phyloP scores from a whole-genome alignment of 164 flowering plant species.

The Umbellularia californica region DNA sequence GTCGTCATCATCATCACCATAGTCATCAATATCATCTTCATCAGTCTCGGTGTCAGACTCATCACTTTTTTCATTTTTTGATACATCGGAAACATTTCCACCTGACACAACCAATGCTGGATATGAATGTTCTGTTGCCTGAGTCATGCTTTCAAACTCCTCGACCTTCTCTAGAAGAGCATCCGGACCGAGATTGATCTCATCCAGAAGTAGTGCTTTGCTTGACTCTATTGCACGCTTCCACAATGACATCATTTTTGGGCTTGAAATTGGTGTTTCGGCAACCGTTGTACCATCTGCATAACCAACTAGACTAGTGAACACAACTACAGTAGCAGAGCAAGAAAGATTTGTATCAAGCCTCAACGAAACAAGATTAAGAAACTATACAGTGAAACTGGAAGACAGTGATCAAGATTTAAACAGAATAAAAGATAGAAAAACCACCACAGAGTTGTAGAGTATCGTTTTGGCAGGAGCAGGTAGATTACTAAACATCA shows the following conservation, averaged over 20 bases:
- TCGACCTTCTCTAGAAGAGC: constrained; percentile 73
- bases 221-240: constrained; percentile 67
- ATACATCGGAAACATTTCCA: constrained; percentile 14
- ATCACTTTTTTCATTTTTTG: constrained; percentile 8
- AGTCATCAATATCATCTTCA: constrained; percentile 21
- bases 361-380: background rate
- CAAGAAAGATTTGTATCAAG: background rate
- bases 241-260: constrained; percentile 69
- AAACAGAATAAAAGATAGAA: too few species aligned
- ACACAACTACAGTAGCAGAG: background rate
- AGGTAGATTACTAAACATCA: too few species aligned
- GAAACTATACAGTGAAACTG: too few species aligned
- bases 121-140: constrained; percentile 63
- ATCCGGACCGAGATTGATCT: constrained; percentile 64
- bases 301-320: constrained; percentile 24
- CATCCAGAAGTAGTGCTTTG: constrained; percentile 71
- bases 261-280: constrained; percentile 35
- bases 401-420: too few species aligned
- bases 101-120: constrained; percentile 49
- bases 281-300: constrained; percentile 12
- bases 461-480: too few species aligned
- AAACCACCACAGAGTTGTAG: too few species aligned
- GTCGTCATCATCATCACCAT: constrained; percentile 13
- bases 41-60: constrained; percentile 13
- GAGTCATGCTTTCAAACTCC: constrained; percentile 54